These are phyloP conservation scores for Oxyria digyna DNA, from an alignment of 148 eudicot genomes.

Conservation along the genomic window DNA sequence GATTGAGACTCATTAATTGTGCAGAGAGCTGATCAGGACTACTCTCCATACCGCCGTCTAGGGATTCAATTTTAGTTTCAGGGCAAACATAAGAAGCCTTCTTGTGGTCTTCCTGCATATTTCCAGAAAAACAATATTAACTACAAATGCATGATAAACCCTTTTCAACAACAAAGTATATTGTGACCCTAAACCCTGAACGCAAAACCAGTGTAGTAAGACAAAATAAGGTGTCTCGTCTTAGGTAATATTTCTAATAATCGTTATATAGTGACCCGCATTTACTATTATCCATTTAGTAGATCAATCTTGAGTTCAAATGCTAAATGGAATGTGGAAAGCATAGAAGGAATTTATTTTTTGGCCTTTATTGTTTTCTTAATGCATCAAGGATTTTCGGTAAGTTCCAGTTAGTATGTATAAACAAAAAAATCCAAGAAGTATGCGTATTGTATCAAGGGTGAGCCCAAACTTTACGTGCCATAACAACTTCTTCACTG, in stretches of 20 bases:
- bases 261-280: background rate
- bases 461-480: background rate
- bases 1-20: conserved; percentile 44
- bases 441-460: background rate
- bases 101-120: conserved; percentile 43
- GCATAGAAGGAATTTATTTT: background rate
- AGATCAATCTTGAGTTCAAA: background rate
- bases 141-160: background rate
- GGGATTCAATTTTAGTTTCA: conserved; percentile 66
- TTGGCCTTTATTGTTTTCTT: background rate
- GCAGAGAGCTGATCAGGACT: conserved; percentile 73
- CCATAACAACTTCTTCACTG: too few species aligned
- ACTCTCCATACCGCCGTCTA: conserved; percentile 55
- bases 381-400: background rate
- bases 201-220: background rate
- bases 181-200: too few species aligned
- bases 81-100: too few species aligned
- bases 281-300: background rate
- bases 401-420: background rate
- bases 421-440: background rate
- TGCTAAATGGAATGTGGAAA: background rate
- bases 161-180: too few species aligned
- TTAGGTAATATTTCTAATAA: background rate
- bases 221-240: background rate
- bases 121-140: background rate